phyloP scores from a whole-genome alignment of 148 eudicot genomes.

The Agrostemma githago region DNA sequence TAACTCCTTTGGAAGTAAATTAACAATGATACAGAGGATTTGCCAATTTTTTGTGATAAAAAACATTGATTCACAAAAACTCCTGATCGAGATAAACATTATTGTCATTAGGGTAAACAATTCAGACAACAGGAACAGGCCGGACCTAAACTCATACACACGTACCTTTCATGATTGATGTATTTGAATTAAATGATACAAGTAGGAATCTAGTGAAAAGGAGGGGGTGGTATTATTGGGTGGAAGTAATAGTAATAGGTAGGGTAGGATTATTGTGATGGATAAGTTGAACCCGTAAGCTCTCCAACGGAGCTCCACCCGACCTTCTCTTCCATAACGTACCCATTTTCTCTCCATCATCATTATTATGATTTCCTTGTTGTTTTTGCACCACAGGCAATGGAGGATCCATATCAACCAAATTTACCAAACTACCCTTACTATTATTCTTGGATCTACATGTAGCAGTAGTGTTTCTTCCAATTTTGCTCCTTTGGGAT shows the following conservation, averaged over 20 bases:
- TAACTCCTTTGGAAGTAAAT: too few relatives aligned
- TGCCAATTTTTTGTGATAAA: too few relatives aligned
- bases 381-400: slow-evolving; percentile 53
- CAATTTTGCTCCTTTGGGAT: slow-evolving; percentile 19
- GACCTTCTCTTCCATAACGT: slow-evolving; percentile 67
- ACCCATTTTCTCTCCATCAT: slow-evolving; percentile 23
- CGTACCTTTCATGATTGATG: too few relatives aligned
- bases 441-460: neutral
- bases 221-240: slow-evolving; percentile 17
- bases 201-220: too few relatives aligned
- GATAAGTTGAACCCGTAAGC: slow-evolving; percentile 44
- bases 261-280: slow-evolving; percentile 13
- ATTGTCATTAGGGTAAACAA: too few relatives aligned
- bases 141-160: too few relatives aligned
- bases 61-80: too few relatives aligned
- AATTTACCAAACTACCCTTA: slow-evolving; percentile 29
- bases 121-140: too few relatives aligned
- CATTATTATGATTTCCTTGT: neutral
- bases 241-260: slow-evolving; percentile 7
- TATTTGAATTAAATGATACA: too few relatives aligned
- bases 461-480: slow-evolving; percentile 1
- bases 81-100: too few relatives aligned
- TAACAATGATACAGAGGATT: too few relatives aligned
- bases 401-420: slow-evolving; percentile 65
- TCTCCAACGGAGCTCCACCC: slow-evolving; percentile 38